phyloP scores from a whole-genome alignment of 495 filamentous ascomycete species.

The Aspergillus cristatus region DNA sequence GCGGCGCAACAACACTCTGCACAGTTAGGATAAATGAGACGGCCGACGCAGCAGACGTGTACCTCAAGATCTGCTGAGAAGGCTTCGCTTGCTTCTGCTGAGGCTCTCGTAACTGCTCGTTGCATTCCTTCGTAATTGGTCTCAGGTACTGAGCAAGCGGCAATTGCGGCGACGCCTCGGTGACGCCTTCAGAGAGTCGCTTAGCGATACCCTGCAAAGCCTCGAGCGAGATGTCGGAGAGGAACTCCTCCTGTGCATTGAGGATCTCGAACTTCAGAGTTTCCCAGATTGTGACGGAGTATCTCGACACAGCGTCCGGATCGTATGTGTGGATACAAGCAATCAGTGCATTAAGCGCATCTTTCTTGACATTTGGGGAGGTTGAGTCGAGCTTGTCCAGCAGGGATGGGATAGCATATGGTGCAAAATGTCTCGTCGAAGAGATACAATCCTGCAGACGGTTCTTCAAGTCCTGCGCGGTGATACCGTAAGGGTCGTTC shows the following conservation, averaged over 20 bases:
- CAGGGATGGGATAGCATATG: constrained; percentile 58
- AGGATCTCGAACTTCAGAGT: constrained; percentile 69
- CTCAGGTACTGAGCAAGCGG: constrained; percentile 53
- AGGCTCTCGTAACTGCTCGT: constrained; percentile 63
- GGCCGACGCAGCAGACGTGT: constrained; percentile 45
- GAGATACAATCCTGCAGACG: constrained; percentile 63
- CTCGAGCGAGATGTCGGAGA: constrained; percentile 52
- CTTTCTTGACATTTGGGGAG: constrained; percentile 65
- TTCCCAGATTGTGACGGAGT: constrained; percentile 64
- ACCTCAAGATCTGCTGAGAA: constrained; percentile 52
- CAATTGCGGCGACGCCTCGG: constrained; percentile 35
- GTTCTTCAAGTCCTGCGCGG: constrained; percentile 61
- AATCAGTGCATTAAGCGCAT: constrained; percentile 57
- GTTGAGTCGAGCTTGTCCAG: constrained; percentile 72
- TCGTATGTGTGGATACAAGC: constrained; percentile 55
- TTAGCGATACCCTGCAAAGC: constrained; percentile 47
- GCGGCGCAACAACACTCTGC: constrained; percentile 46
- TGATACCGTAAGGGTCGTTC: constrained; percentile 67
- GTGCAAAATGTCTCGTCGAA: constrained; percentile 58
- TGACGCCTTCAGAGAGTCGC: constrained; percentile 46
- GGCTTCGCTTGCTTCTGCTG: constrained; percentile 69
- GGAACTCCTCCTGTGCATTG: constrained; percentile 61
- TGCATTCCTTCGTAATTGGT: constrained; percentile 60
- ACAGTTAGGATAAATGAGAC: constrained; percentile 46
- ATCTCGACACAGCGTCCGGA: constrained; percentile 52